Base-by-base conservation (phyloP, 768 basidiomycete species). In the Boletus tylopilopsis region DNA sequence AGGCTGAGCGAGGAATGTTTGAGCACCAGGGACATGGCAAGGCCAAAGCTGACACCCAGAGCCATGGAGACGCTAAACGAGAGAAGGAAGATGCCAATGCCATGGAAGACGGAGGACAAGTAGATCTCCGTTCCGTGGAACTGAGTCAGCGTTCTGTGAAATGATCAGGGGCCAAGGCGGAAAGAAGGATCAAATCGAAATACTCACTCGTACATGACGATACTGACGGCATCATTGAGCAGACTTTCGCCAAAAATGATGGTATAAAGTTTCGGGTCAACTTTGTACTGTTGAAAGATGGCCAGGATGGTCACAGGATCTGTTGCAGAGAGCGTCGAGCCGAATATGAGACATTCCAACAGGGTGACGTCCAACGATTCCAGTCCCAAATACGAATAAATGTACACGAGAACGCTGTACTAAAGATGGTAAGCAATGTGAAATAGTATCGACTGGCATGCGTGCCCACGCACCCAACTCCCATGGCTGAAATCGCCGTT, bases 201-300 rank as follows among this genome's bases (percentile, higher is more conserved):
- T 52, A 87, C 94, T 76, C 67, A 97, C 94, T 99, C 96, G 70
- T 98, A 98, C 90, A 99, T 94, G 69, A 98, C 94, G 74, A 98
- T 98, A 78, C 91, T 93, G 63, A 98, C 96, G 18, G 96, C 96
- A 75, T 99, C 96, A 71, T 99, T 99, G 51, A 99, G 72, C 50
- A 99, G 77, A 69, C 86, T 90, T 69, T 98, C 96, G 23, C 96
- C 96, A 62, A 98, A 99, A 56, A 99, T 99, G 68, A 98, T 81
- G 38, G 85, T 88, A 72, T 98, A 98, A 9, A 99, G 77, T 66
- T 98, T 97, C 1, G 96, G 94, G 69, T 99, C 96, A 59, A 98
- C 94, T 66, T 97, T 96, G 74, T 95, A 90, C 60, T 96, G 91
- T 60, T 96, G 93, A 76, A 99, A 99, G 46, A 99, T 98, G 37